Evolutionary conservation across 352 stramenopile genomes (phyloP).

Genomic region (Phytophthora palmivora): DNA sequence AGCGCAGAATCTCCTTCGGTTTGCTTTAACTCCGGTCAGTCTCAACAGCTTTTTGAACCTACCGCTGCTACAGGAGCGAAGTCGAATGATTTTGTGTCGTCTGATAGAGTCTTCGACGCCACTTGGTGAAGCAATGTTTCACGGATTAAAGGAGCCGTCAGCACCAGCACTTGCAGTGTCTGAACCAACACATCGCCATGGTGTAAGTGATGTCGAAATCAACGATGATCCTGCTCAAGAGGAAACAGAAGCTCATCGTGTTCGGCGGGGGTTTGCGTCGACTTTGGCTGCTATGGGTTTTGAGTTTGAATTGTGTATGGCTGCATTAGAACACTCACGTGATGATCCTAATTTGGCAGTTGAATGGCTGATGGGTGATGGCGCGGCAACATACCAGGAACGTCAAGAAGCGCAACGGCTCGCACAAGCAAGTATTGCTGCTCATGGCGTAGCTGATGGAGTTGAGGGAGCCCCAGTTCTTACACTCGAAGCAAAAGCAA

Average conservation of each 20-base stretch:
- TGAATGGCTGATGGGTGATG: conserved; percentile 87
- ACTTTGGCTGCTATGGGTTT: conserved; percentile 89
- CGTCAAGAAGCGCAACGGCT: conserved; percentile 67
- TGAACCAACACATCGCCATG: conserved; percentile 12
- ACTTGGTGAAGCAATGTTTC: conserved; percentile 83
- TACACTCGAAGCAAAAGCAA: conserved; percentile 66
- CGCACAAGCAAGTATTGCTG: conserved; percentile 52
- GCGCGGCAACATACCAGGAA: conserved; percentile 76
- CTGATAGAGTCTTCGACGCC: conserved; percentile 87
- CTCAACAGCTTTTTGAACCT: conserved; percentile 81
- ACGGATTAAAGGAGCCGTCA: conserved; percentile 65
- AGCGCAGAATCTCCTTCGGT: conserved; percentile 58
- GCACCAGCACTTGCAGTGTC: conserved; percentile 30
- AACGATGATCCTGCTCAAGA: conserved; percentile 73
- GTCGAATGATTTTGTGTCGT: conserved; percentile 84
- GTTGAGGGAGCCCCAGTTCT: conserved; percentile 21
- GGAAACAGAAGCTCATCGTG: conserved; percentile 75
- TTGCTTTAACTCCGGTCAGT: conserved; percentile 68
- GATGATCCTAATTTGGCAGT: conserved; percentile 88
- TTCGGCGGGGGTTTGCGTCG: conserved; percentile 79
- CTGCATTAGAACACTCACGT: conserved; percentile 76
- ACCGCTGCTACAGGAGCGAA: conserved; percentile 79
- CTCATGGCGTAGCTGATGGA: conserved; percentile 29
- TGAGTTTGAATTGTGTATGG: conserved; percentile 90
- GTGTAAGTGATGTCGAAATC: conserved; percentile 24